A percentile compares a stretch with the other conserved stretches of the same genome.
Evolutionary conservation across 768 basidiomycete species (phyloP).

Genomic region (Stropharia rugosoannulata): DNA sequence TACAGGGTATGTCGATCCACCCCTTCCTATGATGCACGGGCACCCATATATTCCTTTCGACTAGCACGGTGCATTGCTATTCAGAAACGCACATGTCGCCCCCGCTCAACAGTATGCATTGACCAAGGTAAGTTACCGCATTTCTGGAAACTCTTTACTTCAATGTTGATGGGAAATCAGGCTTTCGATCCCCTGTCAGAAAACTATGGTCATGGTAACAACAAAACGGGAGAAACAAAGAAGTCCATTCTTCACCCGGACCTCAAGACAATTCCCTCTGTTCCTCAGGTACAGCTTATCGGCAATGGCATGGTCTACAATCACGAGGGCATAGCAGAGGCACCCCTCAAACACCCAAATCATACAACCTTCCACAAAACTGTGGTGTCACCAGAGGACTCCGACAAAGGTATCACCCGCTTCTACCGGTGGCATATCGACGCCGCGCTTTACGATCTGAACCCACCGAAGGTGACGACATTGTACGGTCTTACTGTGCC

Average conservation of each 20-base stretch:
- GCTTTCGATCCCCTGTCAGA: slow-evolving; percentile 67
- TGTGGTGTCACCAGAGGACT: slow-evolving; percentile 68
- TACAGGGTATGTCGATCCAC: slow-evolving; percentile 61
- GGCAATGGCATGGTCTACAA: slow-evolving; percentile 82
- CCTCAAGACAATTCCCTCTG: slow-evolving; percentile 86
- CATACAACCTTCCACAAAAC: slow-evolving; percentile 90
- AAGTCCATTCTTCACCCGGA: slow-evolving; percentile 88
- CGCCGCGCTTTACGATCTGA: slow-evolving; percentile 76
- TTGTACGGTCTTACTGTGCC: slow-evolving; percentile 80
- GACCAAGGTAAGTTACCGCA: slow-evolving; percentile 60
- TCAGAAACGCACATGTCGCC: slow-evolving; percentile 63
- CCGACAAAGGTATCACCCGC: slow-evolving; percentile 74
- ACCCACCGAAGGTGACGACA: slow-evolving; percentile 82
- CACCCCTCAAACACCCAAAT: slow-evolving; percentile 81
- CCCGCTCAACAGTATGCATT: slow-evolving; percentile 85
- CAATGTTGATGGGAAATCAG: slow-evolving; percentile 32
- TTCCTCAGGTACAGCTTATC: slow-evolving; percentile 90
- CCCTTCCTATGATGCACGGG: background rate
- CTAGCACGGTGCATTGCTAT: slow-evolving; percentile 74
- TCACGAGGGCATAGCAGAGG: slow-evolving; percentile 78
- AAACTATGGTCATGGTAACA: slow-evolving; percentile 86
- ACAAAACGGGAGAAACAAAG: slow-evolving; percentile 71
- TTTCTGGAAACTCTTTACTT: background rate
- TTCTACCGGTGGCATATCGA: slow-evolving; percentile 96
- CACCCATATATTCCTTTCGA: background rate